A percentile compares a stretch with the other conserved stretches of the same genome.
phyloP scores from a whole-genome alignment of 768 basidiomycete genomes.

The Coprinellus micaceus region DNA sequence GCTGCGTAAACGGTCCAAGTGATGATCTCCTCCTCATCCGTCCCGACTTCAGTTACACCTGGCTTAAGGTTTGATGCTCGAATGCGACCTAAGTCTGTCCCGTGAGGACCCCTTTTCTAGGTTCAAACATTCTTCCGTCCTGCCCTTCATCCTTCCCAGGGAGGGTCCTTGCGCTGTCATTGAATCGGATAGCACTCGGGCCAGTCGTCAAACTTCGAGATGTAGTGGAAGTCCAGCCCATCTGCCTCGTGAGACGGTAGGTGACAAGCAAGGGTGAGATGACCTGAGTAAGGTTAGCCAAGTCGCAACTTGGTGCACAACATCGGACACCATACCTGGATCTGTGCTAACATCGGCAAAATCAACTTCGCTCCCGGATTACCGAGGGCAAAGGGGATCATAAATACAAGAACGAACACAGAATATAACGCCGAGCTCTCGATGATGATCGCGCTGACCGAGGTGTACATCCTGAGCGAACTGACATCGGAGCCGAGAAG shows the following conservation, averaged over 20 bases:
- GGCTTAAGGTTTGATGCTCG: too few relatives aligned
- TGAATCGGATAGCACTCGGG: too few relatives aligned
- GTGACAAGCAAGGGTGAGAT: background rate
- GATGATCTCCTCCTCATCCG: too few relatives aligned
- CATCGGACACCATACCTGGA: background rate
- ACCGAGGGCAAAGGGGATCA: background rate
- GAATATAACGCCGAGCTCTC: background rate
- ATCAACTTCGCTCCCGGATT: background rate
- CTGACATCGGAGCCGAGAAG: background rate
- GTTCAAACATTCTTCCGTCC: too few relatives aligned
- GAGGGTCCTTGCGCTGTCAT: too few relatives aligned
- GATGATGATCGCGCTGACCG: background rate
- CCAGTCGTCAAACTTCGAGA: too few relatives aligned
- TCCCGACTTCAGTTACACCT: too few relatives aligned
- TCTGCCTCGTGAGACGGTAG: background rate
- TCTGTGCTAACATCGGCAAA: background rate
- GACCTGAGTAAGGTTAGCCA: background rate
- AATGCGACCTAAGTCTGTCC: too few relatives aligned
- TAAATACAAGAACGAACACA: background rate
- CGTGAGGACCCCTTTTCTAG: too few relatives aligned
- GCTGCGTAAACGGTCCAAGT: too few relatives aligned
- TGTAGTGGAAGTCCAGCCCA: background rate
- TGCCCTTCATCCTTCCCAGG: too few relatives aligned
- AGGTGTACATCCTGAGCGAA: background rate
- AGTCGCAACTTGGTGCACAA: background rate